Evolutionary conservation across 768 basidiomycete species (phyloP).

Genomic region (Tremella mesenterica): DNA sequence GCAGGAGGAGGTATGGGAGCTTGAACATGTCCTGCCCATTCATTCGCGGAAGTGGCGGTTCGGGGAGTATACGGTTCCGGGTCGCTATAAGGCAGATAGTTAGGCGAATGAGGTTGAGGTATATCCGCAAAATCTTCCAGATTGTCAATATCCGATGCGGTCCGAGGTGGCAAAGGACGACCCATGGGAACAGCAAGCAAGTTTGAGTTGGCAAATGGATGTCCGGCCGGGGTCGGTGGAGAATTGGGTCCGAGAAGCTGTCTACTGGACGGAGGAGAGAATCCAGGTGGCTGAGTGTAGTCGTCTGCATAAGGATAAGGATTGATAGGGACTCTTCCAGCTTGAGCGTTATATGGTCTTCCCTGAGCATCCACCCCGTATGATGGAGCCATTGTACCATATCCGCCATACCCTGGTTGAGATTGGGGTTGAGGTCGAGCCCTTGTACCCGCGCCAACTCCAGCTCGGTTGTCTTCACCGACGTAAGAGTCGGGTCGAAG

Average conservation of each 20-base stretch:
- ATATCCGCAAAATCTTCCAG: conserved; percentile 34
- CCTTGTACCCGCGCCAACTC: conserved; percentile 20
- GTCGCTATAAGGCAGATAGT: too few species aligned
- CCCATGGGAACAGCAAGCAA: conserved; percentile 27
- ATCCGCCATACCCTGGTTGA: background rate
- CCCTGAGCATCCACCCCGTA: conserved; percentile 34
- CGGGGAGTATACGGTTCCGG: conserved; percentile 10
- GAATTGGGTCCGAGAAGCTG: conserved; percentile 20
- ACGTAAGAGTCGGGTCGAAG: conserved; percentile 19
- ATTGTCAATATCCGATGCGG: conserved; percentile 16
- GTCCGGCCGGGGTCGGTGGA: background rate
- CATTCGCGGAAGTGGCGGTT: conserved; percentile 5
- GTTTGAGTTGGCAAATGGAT: conserved; percentile 4
- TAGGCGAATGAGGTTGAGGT: conserved; percentile 13
- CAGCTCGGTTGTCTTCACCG: conserved; percentile 27
- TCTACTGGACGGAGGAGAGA: conserved; percentile 11
- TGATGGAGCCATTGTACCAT: conserved; percentile 3
- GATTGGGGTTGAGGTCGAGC: background rate
- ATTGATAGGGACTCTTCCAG: conserved; percentile 23
- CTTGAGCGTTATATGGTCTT: conserved; percentile 27
- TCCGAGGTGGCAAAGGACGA: conserved; percentile 22
- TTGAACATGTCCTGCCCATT: too few species aligned
- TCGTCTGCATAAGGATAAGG: conserved; percentile 9
- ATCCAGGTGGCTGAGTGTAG: too few species aligned
- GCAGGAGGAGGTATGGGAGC: too few species aligned